Percentiles rank a stretch among this genome's conserved stretches.
These are phyloP conservation scores for Paramecium tetraurelia DNA, from an alignment of 73 alveolate species.

Conservation along the genomic window DNA sequence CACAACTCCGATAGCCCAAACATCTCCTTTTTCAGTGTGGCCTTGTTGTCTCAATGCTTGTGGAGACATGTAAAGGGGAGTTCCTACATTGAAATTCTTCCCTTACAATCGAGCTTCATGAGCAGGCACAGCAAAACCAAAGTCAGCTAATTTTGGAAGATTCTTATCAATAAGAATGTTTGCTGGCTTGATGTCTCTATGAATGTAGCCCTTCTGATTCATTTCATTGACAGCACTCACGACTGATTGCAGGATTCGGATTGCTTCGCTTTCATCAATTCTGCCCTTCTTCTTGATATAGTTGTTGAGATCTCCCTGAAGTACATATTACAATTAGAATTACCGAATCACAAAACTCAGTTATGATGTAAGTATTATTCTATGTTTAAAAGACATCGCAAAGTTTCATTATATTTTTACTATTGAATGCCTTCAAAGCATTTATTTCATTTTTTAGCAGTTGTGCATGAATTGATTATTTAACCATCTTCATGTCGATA, in stretches of 20 bases:
- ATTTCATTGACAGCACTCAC: slow-evolving; percentile 49
- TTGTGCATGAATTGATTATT: slow-evolving; percentile 45
- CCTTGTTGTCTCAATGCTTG: slow-evolving; percentile 51
- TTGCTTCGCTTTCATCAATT: slow-evolving; percentile 53
- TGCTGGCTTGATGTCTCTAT: slow-evolving; percentile 65
- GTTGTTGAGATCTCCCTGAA: slow-evolving; percentile 47
- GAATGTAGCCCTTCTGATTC: slow-evolving; percentile 46
- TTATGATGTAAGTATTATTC: slow-evolving; percentile 57
- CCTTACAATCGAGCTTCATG: slow-evolving; percentile 53
- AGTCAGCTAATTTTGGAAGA: slow-evolving; percentile 60
- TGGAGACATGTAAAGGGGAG: slow-evolving; percentile 65
- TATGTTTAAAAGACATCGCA: slow-evolving; percentile 58
- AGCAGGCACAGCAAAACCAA: slow-evolving; percentile 62
- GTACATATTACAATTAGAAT: not conserved
- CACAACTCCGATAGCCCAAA: slow-evolving; percentile 65
- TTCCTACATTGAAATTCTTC: slow-evolving; percentile 57
- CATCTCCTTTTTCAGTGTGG: slow-evolving; percentile 61
- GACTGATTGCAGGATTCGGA: slow-evolving; percentile 30
- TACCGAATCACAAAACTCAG: slow-evolving; percentile 61
- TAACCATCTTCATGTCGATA: slow-evolving; percentile 65
- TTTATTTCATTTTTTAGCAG: slow-evolving; percentile 51
- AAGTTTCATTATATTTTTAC: slow-evolving; percentile 52
- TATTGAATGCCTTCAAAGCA: slow-evolving; percentile 51
- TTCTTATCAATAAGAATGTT: slow-evolving; percentile 53
- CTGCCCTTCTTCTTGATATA: slow-evolving; percentile 8